Evolutionary conservation across 768 basidiomycete species (phyloP).

Genomic region (Boletus edulis): DNA sequence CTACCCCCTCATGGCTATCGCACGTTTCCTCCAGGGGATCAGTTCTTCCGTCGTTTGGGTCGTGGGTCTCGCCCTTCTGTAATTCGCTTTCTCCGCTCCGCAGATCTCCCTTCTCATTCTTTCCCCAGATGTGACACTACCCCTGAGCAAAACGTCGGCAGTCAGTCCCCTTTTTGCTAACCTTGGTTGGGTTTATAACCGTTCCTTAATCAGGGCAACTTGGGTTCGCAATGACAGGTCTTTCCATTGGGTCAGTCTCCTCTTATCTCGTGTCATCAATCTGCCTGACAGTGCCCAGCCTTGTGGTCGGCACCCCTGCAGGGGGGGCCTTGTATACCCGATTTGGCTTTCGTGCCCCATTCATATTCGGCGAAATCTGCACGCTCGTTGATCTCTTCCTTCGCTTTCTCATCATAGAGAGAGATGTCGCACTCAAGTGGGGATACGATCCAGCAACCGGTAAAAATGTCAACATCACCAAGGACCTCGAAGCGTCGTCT

Average conservation of each 20-base stretch:
- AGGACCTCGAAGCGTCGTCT: constrained; percentile 9
- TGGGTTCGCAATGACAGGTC: constrained; percentile 57
- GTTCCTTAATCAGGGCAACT: constrained; percentile 44
- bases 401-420: constrained; percentile 57
- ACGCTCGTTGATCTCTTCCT: constrained; percentile 50
- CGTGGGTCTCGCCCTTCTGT: constrained; percentile 60
- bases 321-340: constrained; percentile 52
- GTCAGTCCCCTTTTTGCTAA: constrained; percentile 33
- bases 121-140: constrained; percentile 52
- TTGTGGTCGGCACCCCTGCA: constrained; percentile 55
- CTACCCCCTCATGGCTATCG: constrained; percentile 55
- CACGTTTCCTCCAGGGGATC: constrained; percentile 58
- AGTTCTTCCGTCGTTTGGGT: constrained; percentile 63
- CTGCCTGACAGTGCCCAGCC: constrained; percentile 29
- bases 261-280: neutral
- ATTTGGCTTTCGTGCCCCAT: constrained; percentile 61
- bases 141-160: constrained; percentile 44
- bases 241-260: constrained; percentile 48
- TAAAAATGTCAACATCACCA: neutral
- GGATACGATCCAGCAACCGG: constrained; percentile 40
- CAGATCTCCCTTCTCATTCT: constrained; percentile 8
- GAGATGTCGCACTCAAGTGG: constrained; percentile 48
- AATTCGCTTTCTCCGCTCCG: constrained; percentile 6
- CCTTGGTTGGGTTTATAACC: neutral
- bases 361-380: constrained; percentile 49